Conservation (phyloP, 768 basidiomycete species). For the Tricholoma flavovirens region DNA sequence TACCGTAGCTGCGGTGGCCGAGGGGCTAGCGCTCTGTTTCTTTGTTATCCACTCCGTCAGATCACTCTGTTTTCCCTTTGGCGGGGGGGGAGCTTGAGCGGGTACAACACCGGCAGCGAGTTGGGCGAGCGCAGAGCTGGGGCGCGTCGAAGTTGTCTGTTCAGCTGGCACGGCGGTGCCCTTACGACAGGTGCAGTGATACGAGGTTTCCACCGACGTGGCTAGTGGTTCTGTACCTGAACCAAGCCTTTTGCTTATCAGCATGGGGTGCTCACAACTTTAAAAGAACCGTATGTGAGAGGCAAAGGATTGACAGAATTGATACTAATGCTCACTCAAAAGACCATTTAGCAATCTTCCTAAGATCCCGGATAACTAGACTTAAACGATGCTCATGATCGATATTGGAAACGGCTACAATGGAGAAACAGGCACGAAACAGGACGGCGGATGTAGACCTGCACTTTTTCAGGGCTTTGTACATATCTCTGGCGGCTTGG, state of each 20-base stretch:
- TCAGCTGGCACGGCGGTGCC: background rate
- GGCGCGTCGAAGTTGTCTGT: background rate
- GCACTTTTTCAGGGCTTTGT: conserved; percentile 15
- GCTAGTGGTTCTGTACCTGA: background rate
- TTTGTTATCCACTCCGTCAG: background rate
- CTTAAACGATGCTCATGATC: conserved; percentile 18
- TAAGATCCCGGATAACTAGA: conserved; percentile 23
- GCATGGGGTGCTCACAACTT: background rate
- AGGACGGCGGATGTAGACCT: conserved; percentile 7
- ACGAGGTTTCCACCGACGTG: background rate
- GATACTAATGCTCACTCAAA: background rate
- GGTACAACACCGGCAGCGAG: background rate
- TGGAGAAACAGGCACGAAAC: conserved; percentile 24
- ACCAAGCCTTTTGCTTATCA: background rate
- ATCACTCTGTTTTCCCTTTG: background rate
- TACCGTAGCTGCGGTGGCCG: background rate
- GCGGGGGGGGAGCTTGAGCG: background rate
- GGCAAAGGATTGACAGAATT: background rate
- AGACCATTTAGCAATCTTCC: conserved; percentile 18
- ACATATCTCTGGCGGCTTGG: conserved; percentile 25
- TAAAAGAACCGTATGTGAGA: no score
- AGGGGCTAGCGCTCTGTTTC: background rate
- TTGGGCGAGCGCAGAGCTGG: background rate
- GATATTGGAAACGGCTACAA: conserved; percentile 20
- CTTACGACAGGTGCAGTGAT: background rate